phyloP scores from a whole-genome alignment of 192 early-diverging fungal genomes.

The Linnemannia schmuckeri region DNA sequence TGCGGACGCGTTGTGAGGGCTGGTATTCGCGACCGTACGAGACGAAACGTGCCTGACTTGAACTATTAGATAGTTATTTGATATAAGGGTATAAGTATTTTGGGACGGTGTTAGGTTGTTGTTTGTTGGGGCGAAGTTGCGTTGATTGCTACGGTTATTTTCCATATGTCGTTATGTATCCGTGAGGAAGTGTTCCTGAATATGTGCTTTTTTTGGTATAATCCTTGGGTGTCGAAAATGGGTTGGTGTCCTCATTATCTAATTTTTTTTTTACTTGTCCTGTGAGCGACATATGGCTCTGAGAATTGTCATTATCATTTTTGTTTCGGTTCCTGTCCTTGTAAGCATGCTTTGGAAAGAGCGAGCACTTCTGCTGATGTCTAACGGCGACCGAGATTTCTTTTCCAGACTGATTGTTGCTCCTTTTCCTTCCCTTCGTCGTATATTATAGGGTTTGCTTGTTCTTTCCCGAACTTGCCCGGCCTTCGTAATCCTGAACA shows the following conservation, averaged over 20 bases:
- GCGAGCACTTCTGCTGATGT: neutral
- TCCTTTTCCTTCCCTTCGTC: neutral
- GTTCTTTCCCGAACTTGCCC: too few relatives aligned
- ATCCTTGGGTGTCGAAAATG: too few relatives aligned
- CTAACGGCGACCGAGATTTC: neutral
- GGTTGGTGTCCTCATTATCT: too few relatives aligned
- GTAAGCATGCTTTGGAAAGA: neutral
- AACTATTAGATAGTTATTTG: slow-evolving; percentile 17
- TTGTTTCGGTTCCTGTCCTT: neutral
- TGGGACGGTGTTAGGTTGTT: neutral
- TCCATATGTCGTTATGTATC: too few relatives aligned
- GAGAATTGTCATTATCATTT: neutral
- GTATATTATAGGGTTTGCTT: neutral
- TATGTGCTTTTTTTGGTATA: too few relatives aligned
- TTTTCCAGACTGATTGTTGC: neutral
- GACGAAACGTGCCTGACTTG: slow-evolving; percentile 77
- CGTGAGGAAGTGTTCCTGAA: too few relatives aligned
- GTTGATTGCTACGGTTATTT: too few relatives aligned
- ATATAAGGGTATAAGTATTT: neutral
- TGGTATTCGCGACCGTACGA: slow-evolving; percentile 95
- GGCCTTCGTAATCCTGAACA: too few relatives aligned
- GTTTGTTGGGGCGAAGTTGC: too few relatives aligned
- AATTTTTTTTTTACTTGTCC: neutral
- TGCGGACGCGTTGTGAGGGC: slow-evolving; percentile 90
- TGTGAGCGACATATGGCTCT: neutral